phyloP scores from a whole-genome alignment of 495 filamentous ascomycete genomes.

The Melanomma pulvis-pyrius region DNA sequence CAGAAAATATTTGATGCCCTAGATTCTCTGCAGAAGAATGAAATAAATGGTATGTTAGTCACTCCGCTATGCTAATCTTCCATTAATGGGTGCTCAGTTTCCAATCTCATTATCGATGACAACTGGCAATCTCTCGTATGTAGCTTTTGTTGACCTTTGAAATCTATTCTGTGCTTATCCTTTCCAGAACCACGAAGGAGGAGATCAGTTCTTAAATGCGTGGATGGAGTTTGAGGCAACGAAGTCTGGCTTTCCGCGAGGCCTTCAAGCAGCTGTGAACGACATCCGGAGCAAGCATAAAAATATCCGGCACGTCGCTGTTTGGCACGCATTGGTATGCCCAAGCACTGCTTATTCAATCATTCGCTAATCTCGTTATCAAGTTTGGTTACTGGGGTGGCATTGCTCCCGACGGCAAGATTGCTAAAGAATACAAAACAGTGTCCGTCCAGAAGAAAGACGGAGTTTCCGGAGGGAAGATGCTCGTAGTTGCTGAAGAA shows the following conservation, averaged over 20 bases:
- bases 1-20: conserved; percentile 77
- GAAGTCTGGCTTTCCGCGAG: conserved; percentile 73
- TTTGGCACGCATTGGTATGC: conserved; percentile 85
- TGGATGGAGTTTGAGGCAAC: conserved; percentile 85
- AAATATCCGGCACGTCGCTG: conserved; percentile 79
- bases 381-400: conserved; percentile 91
- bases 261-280: conserved; percentile 68
- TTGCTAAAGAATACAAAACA: conserved; percentile 79
- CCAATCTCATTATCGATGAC: conserved; percentile 58
- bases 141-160: not conserved
- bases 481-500: conserved; percentile 71
- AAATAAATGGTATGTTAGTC: conserved; percentile 61
- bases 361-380: not conserved
- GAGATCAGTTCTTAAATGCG: conserved; percentile 55
- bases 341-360: not conserved
- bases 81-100: no score
- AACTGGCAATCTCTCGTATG: conserved; percentile 81
- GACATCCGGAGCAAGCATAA: conserved; percentile 70
- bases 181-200: conserved; percentile 45
- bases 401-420: conserved; percentile 68
- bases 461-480: conserved; percentile 61
- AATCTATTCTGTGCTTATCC: not conserved
- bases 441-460: conserved; percentile 60
- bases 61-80: not conserved
- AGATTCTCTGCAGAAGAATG: conserved; percentile 66